Evolutionary conservation across 2,329 filamentous ascomycete species (phyloP), one percentile per base, ranked within the genome.

Genomic region (Dissoconium aciculare): DNA sequence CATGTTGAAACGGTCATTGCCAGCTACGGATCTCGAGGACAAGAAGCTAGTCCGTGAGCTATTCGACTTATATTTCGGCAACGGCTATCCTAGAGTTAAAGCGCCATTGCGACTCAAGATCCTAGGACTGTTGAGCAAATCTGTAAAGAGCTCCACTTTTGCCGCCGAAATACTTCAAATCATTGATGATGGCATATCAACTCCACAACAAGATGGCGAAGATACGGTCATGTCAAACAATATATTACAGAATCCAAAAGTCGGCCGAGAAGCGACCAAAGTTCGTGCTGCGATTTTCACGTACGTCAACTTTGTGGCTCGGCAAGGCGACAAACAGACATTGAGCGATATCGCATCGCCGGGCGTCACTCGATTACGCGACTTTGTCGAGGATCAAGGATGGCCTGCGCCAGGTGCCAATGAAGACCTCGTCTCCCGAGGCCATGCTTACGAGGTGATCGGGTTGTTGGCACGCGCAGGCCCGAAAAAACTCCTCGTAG

Each of bases 401-500:
- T 94, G 85, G 85, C 85, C 85, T 2, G 59, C 59, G 12, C 69
- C 76, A 1, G 58, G 59, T 19, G 50, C 54, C 3, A 64, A 64
- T 27, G 62, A 71, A 31, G 67, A 71, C 40, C 60, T 76, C 32
- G 66, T 69, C 3, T 62, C 93, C 26, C 73, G 87, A 24, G 76
- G 76, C 4, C 75, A 79, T 47, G 84, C 79, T 2, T 95, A 94
- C 53, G 87, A 95, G 52, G 84, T 81, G 0, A 82, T 95, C 23
- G 89, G 87, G 1, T 68, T 89, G 10, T 57, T 95, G 14, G 74
- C 79, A 1, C 70, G 67, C 32, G 72, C 74, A 40, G 71, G 69
- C 3, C 69, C 75, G 3, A 57, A 66, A 3, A 67, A 71, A 42
- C 59, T 73, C 3, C 46, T 71, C 3, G 49, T 64, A 3, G 61